These are phyloP conservation scores for Pelargonium australe DNA, from an alignment of 441 rosid species.

Conservation along the genomic window DNA sequence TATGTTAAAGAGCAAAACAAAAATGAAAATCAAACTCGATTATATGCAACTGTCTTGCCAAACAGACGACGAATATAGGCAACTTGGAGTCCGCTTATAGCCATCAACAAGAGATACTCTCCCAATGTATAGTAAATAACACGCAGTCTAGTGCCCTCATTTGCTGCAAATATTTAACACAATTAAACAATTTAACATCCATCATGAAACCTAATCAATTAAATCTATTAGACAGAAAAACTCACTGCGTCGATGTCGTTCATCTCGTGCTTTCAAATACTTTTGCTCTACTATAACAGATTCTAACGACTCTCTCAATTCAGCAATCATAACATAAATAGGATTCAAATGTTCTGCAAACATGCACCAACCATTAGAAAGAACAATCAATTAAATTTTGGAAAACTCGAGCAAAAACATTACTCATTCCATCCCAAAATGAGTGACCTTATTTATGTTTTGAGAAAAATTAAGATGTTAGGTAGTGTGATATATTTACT, in stretches of 20 bases:
- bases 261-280: slow-evolving; percentile 82
- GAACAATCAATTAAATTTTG: neutral
- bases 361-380: neutral
- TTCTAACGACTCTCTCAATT: slow-evolving; percentile 87
- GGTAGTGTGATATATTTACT: too few species aligned
- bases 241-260: slow-evolving; percentile 86
- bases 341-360: slow-evolving; percentile 88
- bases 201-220: too few species aligned
- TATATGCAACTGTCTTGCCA: slow-evolving; percentile 88
- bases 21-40: slow-evolving; percentile 40
- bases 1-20: too few species aligned
- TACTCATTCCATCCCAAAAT: too few species aligned
- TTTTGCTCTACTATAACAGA: slow-evolving; percentile 83
- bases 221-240: neutral
- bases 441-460: too few species aligned
- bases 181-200: neutral
- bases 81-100: slow-evolving; percentile 69
- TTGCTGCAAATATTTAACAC: slow-evolving; percentile 48
- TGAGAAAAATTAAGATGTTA: too few species aligned
- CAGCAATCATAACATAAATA: slow-evolving; percentile 83
- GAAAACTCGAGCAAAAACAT: too few species aligned
- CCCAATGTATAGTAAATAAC: slow-evolving; percentile 75
- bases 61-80: slow-evolving; percentile 79
- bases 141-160: slow-evolving; percentile 81
- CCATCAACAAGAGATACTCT: slow-evolving; percentile 66